These are phyloP conservation scores for Neurospora crassa DNA, from an alignment of 2,329 filamentous ascomycete species.

Conservation along the genomic window DNA sequence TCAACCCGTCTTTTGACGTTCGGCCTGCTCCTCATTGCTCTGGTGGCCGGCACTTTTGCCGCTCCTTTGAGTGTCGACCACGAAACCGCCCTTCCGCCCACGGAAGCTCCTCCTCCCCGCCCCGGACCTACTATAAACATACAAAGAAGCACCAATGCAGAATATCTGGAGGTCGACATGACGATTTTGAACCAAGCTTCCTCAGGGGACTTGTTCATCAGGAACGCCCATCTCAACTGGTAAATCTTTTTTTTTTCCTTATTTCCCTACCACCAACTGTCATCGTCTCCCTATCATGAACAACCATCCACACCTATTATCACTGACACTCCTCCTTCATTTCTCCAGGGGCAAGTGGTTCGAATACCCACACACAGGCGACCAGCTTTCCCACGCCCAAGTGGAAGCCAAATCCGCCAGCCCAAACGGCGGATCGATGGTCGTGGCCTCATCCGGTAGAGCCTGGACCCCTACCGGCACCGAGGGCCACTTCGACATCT, in stretches of 20 bases:
- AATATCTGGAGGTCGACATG: neutral
- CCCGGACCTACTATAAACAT: neutral
- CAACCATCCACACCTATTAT: neutral
- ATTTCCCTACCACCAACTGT: no score
- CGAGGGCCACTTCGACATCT: neutral
- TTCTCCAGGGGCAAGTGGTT: neutral
- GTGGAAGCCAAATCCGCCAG: neutral
- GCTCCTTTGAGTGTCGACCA: neutral
- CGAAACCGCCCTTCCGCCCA: no score
- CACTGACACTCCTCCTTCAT: neutral
- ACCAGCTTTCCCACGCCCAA: neutral
- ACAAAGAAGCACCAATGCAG: neutral
- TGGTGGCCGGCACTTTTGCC: neutral
- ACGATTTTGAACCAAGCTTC: neutral
- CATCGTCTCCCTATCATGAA: neutral
- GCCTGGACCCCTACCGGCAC: neutral
- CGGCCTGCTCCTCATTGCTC: neutral
- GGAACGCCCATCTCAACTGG: neutral
- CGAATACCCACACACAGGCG: neutral
- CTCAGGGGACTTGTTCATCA: neutral
- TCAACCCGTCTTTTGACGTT: neutral
- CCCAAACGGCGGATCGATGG: neutral
- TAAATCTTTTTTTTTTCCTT: neutral
- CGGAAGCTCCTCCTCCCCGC: neutral
- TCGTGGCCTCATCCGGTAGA: neutral